Evolutionary conservation across 805 yeast genomes (phyloP), one percentile per base, ranked within the genome.

Genomic region (Pichia nanzhaoensis): DNA sequence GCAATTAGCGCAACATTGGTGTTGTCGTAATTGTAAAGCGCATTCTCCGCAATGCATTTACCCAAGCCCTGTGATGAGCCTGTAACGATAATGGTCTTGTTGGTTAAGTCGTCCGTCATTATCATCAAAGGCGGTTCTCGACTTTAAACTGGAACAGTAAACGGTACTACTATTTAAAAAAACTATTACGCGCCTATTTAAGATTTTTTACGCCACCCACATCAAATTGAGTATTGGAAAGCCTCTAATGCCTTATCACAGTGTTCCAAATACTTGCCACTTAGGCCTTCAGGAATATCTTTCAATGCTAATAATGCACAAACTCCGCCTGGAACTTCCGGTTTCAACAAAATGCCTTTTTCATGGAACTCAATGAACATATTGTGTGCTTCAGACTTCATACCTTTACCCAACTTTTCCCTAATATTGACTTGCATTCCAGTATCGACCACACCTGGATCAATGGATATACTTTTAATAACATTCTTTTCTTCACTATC

Each of bases 401-500:
- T 90, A 27, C 69, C 68, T 4, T 56, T 51, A 2, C 81, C 80
- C 51, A 77, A 78, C 38, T 64, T 71, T 18, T 77, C 82, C 56
- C 98, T 78, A 46, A 91, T 89, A 47, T 80, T 82, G 7, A 52
- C 61, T 66, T 93, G 98, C 98, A 93, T 91, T 20, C 69, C 69
- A 1, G 99, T 91, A 59, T 87, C 89, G 3, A 93, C 97, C 2
- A 88, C 95, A 6, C 99, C 98, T 0, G 98, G 98, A 1, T 96
- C 96, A 21, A 93, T 73, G 0, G 96, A 70, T 13, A 88, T 66
- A 2, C 82, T 68, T 32, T 67, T 63, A 17, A 88, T 65, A 2
- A 41, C 7, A 0, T 65, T 69, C 1, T 71, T 66, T 57, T 84
- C 90, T 56, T 89, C 96, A 5, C 65, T 68, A 1, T 85, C 81